Conservation (phyloP, 73 alveolate genomes). For the Chromera velia region DNA sequence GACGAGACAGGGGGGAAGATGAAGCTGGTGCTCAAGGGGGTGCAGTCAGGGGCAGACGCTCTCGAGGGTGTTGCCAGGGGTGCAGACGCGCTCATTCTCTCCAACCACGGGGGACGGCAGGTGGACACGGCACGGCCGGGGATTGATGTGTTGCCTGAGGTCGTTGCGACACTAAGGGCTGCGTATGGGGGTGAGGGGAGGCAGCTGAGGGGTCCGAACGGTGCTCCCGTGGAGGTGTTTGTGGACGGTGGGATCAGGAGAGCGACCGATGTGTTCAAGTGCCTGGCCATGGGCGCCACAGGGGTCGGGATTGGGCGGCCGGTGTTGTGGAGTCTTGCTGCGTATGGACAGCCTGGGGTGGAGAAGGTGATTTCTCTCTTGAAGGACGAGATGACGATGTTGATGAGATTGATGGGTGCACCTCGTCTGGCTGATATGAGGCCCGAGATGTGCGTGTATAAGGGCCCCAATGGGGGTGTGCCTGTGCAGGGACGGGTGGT, state of each 20-base stretch:
- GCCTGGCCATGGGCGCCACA: constrained; percentile 74
- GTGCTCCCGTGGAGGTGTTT: constrained; percentile 31
- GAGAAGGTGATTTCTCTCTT: constrained; percentile 54
- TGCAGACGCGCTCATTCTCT: constrained; percentile 52
- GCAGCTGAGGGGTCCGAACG: constrained; percentile 2
- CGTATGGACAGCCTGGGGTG: constrained; percentile 71
- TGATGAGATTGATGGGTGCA: constrained; percentile 65
- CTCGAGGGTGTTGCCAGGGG: constrained; percentile 48
- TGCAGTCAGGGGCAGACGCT: constrained; percentile 63
- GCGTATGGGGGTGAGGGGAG: constrained; percentile 27
- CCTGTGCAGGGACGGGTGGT: too few species aligned
- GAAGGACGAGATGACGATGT: constrained; percentile 59
- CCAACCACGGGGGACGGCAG: constrained; percentile 67
- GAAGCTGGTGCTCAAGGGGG: constrained; percentile 57
- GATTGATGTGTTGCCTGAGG: constrained; percentile 58
- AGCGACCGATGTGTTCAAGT: constrained; percentile 72
- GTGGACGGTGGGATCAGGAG: constrained; percentile 81
- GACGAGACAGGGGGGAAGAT: constrained; percentile 37
- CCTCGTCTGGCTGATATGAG: too few species aligned
- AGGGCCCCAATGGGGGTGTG: too few species aligned
- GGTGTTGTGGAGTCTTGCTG: constrained; percentile 61
- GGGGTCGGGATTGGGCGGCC: constrained; percentile 81
- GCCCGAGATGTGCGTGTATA: too few species aligned
- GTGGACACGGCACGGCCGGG: constrained; percentile 60
- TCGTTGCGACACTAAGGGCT: constrained; percentile 30